These are phyloP conservation scores for Pascua sp. DNA, from an alignment of 1,284 basidiomycete species.

Conservation along the genomic window DNA sequence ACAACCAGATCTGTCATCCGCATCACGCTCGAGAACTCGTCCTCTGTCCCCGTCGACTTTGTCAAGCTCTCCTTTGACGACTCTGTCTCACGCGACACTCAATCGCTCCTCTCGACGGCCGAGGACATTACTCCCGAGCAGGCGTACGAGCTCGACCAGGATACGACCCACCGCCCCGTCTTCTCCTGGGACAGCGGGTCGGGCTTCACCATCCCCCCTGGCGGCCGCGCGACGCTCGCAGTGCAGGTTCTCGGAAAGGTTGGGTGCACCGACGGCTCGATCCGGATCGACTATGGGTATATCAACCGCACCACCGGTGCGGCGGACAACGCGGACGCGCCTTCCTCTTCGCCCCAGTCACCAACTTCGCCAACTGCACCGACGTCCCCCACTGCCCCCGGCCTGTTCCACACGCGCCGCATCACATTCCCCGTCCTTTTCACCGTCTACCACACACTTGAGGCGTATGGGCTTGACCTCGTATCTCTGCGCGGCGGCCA, in stretches of 20 bases:
- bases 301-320: constrained; percentile 53
- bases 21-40: constrained; percentile 84
- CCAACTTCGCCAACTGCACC: no score
- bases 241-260: constrained; percentile 81
- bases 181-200: constrained; percentile 65
- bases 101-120: constrained; percentile 71
- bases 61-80: constrained; percentile 82
- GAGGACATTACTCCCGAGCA: constrained; percentile 76
- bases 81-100: constrained; percentile 72
- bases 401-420: constrained; percentile 71
- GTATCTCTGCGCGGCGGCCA: constrained; percentile 50
- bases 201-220: constrained; percentile 61
- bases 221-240: constrained; percentile 64
- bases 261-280: constrained; percentile 72
- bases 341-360: no score
- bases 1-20: constrained; percentile 53
- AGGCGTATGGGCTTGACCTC: constrained; percentile 75
- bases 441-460: constrained; percentile 88
- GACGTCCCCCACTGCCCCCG: not conserved
- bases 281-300: constrained; percentile 80
- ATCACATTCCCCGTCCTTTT: constrained; percentile 78
- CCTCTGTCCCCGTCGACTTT: constrained; percentile 75
- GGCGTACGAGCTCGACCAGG: constrained; percentile 85
- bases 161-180: constrained; percentile 70
- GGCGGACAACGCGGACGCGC: constrained; percentile 9